Evolutionary conservation across 2,329 filamentous ascomycete genomes (phyloP).

Genomic region (Neopestalotiopsis clavispora): DNA sequence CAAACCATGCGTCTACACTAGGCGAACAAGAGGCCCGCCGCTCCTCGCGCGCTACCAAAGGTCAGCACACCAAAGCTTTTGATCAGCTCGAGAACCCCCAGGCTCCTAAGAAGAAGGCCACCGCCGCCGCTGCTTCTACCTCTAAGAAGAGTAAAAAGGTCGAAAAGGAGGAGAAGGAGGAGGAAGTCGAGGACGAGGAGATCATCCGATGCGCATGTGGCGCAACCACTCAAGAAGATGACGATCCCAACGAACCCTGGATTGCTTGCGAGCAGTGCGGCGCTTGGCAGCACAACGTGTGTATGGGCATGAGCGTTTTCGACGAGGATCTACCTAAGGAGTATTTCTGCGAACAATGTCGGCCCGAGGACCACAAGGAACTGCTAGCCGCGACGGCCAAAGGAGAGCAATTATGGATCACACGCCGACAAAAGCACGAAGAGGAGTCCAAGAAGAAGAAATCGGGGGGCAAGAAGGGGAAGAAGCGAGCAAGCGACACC

Average conservation of each 20-base stretch:
- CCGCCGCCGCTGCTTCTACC: slow-evolving; percentile 59
- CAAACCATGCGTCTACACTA: slow-evolving; percentile 25
- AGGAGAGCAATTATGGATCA: slow-evolving; percentile 89
- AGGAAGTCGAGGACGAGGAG: slow-evolving; percentile 64
- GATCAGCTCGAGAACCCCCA: slow-evolving; percentile 70
- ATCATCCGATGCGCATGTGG: slow-evolving; percentile 92
- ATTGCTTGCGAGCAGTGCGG: slow-evolving; percentile 93
- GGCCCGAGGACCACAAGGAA: slow-evolving; percentile 80
- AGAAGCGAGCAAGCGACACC: slow-evolving; percentile 67
- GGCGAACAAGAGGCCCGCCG: slow-evolving; percentile 79
- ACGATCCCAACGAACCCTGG: slow-evolving; percentile 82
- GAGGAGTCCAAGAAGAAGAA: slow-evolving; percentile 66
- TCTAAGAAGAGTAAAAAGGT: slow-evolving; percentile 45
- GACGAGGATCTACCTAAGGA: slow-evolving; percentile 78
- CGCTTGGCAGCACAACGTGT: slow-evolving; percentile 97
- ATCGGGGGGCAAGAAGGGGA: slow-evolving; percentile 60
- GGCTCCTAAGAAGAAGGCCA: slow-evolving; percentile 40
- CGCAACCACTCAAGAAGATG: slow-evolving; percentile 79
- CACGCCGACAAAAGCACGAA: slow-evolving; percentile 65
- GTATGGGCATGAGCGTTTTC: slow-evolving; percentile 83
- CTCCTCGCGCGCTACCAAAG: slow-evolving; percentile 95
- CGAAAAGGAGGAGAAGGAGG: slow-evolving; percentile 41
- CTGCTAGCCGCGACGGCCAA: slow-evolving; percentile 77
- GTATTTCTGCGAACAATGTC: slow-evolving; percentile 93
- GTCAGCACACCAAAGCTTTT: slow-evolving; percentile 88